Evolutionary conservation across 1,284 basidiomycete genomes (phyloP).

Genomic region (Anthracocystis walkeri): DNA sequence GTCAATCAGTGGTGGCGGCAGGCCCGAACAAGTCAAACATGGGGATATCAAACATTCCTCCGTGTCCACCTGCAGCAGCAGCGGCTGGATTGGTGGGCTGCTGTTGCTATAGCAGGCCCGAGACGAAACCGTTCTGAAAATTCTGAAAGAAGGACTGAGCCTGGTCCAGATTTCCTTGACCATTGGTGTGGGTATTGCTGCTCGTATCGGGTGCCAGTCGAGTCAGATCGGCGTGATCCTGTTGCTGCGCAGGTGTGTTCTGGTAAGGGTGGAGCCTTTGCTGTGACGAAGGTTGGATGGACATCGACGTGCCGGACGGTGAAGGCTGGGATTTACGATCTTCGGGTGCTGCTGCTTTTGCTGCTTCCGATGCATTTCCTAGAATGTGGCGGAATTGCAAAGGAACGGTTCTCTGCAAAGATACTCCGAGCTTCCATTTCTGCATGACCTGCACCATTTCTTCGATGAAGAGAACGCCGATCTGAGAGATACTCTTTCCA

Average conservation of each 20-base stretch:
- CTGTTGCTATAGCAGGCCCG: slow-evolving; percentile 20
- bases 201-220: background rate
- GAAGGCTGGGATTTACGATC: background rate
- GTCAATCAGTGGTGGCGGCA: slow-evolving; percentile 34
- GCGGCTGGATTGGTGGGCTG: background rate
- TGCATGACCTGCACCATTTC: slow-evolving; percentile 51
- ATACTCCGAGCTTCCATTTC: slow-evolving; percentile 46
- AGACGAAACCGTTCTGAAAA: slow-evolving; percentile 20
- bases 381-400: slow-evolving; percentile 27
- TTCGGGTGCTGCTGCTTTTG: background rate
- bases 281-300: background rate
- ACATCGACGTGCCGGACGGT: background rate
- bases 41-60: slow-evolving; percentile 50
- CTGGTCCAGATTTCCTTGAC: slow-evolving; percentile 18
- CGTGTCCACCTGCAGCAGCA: slow-evolving; percentile 10
- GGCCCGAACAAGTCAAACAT: slow-evolving; percentile 40
- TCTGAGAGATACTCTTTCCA: slow-evolving; percentile 45
- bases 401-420: slow-evolving; percentile 33
- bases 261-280: background rate
- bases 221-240: background rate
- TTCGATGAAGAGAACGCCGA: slow-evolving; percentile 45
- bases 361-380: slow-evolving; percentile 5
- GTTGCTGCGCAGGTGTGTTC: slow-evolving; percentile 1
- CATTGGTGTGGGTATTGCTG: background rate
- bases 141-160: slow-evolving; percentile 22